phyloP scores from a whole-genome alignment of 805 yeast species.

The Starmerella powellii region DNA sequence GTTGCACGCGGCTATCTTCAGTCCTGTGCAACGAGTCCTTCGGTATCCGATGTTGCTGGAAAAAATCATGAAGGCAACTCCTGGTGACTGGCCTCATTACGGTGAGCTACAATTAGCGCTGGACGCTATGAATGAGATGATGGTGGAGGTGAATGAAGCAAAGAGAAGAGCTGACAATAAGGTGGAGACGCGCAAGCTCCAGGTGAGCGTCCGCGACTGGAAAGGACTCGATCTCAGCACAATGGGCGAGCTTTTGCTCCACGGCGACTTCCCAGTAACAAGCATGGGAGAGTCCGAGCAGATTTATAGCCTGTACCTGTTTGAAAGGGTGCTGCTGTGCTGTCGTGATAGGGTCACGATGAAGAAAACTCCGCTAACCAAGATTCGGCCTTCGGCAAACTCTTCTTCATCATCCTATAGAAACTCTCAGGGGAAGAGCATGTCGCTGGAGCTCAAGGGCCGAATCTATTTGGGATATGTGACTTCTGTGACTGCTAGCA shows the following conservation, averaged over 20 bases:
- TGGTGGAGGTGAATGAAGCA: slow-evolving; percentile 80
- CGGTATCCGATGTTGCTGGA: slow-evolving; percentile 72
- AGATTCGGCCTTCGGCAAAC: slow-evolving; percentile 35
- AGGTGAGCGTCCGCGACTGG: slow-evolving; percentile 78
- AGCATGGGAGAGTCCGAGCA: slow-evolving; percentile 49
- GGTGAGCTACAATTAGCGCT: slow-evolving; percentile 62
- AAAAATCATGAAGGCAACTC: slow-evolving; percentile 59
- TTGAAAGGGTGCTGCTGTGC: slow-evolving; percentile 55
- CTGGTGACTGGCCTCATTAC: slow-evolving; percentile 39
- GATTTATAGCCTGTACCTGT: slow-evolving; percentile 80
- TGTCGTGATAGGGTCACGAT: slow-evolving; percentile 49
- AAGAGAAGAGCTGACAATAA: slow-evolving; percentile 85
- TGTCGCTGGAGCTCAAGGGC: slow-evolving; percentile 53
- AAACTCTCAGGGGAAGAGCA: slow-evolving; percentile 21
- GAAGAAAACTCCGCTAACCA: slow-evolving; percentile 39
- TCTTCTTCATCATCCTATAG: slow-evolving; percentile 7
- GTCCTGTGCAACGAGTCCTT: slow-evolving; percentile 94
- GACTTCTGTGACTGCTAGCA: slow-evolving; percentile 32
- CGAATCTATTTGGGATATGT: slow-evolving; percentile 67
- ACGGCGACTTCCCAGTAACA: slow-evolving; percentile 44
- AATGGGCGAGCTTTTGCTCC: slow-evolving; percentile 75
- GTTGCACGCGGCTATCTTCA: slow-evolving; percentile 74
- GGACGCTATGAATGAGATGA: slow-evolving; percentile 68
- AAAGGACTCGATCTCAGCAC: slow-evolving; percentile 67
- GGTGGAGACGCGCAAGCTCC: slow-evolving; percentile 52